Conservation (phyloP, 768 basidiomycete genomes). For the Tylopilus vinaceipallidus region DNA sequence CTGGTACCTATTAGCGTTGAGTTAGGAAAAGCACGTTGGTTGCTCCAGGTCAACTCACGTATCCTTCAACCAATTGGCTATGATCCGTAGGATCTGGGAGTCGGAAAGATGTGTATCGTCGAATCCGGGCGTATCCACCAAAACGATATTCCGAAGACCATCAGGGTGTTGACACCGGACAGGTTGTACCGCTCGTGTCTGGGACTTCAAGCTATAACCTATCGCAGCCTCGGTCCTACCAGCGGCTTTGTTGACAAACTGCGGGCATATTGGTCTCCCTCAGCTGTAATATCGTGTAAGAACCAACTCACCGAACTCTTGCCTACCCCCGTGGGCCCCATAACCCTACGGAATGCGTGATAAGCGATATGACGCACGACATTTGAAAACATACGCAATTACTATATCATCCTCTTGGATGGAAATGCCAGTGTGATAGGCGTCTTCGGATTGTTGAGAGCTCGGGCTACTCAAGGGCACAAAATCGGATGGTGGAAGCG, state of each 20-base stretch:
- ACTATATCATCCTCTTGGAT: slow-evolving; percentile 9
- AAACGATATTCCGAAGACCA: slow-evolving; percentile 9
- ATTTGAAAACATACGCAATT: slow-evolving; percentile 11
- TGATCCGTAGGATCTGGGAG: slow-evolving; percentile 5
- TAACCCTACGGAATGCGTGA: slow-evolving; percentile 4
- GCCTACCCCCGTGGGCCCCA: slow-evolving; percentile 14
- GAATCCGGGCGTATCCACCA: slow-evolving; percentile 19
- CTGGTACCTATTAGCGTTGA: slow-evolving; percentile 1
- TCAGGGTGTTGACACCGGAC: slow-evolving; percentile 13
- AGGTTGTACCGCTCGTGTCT: slow-evolving; percentile 4
- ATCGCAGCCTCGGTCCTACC: background rate
- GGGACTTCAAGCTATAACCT: background rate
- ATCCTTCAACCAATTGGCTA: slow-evolving; percentile 13
- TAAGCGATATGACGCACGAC: background rate
- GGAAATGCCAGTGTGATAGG: no score
- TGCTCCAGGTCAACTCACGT: slow-evolving; percentile 6
- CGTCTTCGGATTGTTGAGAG: no score
- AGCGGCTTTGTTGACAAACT: no score
- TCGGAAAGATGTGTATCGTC: slow-evolving; percentile 13
- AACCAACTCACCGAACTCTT: slow-evolving; percentile 17
- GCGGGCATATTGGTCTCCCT: background rate
- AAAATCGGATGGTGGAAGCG: no score
- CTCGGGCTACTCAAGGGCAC: no score
- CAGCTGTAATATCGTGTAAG: background rate
- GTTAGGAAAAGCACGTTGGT: background rate